phyloP scores from a whole-genome alignment of 495 filamentous ascomycete species.

The Penicillium daleae region DNA sequence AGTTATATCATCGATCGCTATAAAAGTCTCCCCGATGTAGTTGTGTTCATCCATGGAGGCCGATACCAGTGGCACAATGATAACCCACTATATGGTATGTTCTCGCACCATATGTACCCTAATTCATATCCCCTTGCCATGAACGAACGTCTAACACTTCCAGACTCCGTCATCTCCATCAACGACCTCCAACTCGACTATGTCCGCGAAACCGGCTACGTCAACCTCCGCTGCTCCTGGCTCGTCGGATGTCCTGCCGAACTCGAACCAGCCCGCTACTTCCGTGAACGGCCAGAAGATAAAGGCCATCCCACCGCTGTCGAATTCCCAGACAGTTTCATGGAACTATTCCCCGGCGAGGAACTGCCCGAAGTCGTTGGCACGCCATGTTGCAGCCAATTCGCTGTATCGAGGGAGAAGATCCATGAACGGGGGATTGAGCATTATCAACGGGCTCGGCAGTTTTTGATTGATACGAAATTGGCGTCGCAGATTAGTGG shows the following conservation, averaged over 20 bases:
- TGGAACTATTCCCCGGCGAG: slow-evolving; percentile 44
- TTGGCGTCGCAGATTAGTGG: slow-evolving; percentile 59
- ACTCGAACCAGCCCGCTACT: slow-evolving; percentile 33
- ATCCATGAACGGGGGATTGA: slow-evolving; percentile 47
- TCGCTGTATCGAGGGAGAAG: slow-evolving; percentile 59
- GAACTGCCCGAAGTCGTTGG: slow-evolving; percentile 38
- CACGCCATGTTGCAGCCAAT: slow-evolving; percentile 68
- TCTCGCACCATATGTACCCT: too few species aligned
- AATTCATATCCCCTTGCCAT: too few species aligned
- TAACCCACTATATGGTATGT: slow-evolving; percentile 49
- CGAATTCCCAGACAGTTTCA: slow-evolving; percentile 34
- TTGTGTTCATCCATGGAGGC: slow-evolving; percentile 50
- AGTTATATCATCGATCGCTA: slow-evolving; percentile 54
- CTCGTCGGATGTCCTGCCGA: slow-evolving; percentile 47
- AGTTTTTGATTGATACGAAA: slow-evolving; percentile 63
- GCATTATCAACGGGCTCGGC: slow-evolving; percentile 56
- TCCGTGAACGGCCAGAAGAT: slow-evolving; percentile 29
- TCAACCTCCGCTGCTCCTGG: slow-evolving; percentile 52
- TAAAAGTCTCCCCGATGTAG: slow-evolving; percentile 44
- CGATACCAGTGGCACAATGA: slow-evolving; percentile 57
- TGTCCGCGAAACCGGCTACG: slow-evolving; percentile 46
- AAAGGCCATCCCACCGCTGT: slow-evolving; percentile 23
- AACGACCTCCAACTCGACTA: slow-evolving; percentile 27
- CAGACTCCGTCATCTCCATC: slow-evolving; percentile 34
- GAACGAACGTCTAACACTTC: not conserved